Evolutionary conservation across 768 basidiomycete species (phyloP).

Genomic region (Lyophyllum decastes): DNA sequence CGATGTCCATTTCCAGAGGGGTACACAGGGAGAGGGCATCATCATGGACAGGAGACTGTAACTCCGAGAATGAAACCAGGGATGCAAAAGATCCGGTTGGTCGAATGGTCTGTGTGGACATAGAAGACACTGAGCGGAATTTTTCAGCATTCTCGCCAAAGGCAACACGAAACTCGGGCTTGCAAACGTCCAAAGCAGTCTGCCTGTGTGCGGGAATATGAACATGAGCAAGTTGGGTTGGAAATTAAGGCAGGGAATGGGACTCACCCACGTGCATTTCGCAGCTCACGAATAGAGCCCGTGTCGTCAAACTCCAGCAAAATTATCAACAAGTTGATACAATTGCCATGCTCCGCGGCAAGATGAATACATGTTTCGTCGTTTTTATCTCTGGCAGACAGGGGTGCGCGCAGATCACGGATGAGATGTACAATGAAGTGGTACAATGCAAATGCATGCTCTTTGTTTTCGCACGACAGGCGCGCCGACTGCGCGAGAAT

Average conservation of each 20-base stretch:
- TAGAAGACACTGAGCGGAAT: conserved; percentile 50
- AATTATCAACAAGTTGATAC: conserved; percentile 59
- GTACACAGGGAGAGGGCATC: conserved; percentile 37
- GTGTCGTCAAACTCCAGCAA: conserved; percentile 67
- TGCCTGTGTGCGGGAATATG: conserved; percentile 51
- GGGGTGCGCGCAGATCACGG: conserved; percentile 65
- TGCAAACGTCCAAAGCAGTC: conserved; percentile 67
- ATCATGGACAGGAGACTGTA: conserved; percentile 21
- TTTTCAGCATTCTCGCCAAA: conserved; percentile 55
- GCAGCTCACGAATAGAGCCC: conserved; percentile 55
- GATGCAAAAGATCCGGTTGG: conserved; percentile 50
- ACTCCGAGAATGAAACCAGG: conserved; percentile 47
- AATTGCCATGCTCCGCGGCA: conserved; percentile 74
- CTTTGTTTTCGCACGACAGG: conserved; percentile 31
- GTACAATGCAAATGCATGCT: conserved; percentile 43
- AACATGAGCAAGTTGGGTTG: conserved; percentile 9
- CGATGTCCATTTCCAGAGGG: conserved; percentile 45
- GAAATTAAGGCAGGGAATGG: background rate
- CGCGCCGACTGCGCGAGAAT: conserved; percentile 52
- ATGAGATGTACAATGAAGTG: conserved; percentile 69
- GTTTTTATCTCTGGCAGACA: conserved; percentile 63
- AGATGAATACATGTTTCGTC: conserved; percentile 81
- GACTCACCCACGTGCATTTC: conserved; percentile 72
- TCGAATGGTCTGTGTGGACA: conserved; percentile 58
- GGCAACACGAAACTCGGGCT: conserved; percentile 62